phyloP scores from a whole-genome alignment of 2,329 filamentous ascomycete species.

The Pyrenophora teres region DNA sequence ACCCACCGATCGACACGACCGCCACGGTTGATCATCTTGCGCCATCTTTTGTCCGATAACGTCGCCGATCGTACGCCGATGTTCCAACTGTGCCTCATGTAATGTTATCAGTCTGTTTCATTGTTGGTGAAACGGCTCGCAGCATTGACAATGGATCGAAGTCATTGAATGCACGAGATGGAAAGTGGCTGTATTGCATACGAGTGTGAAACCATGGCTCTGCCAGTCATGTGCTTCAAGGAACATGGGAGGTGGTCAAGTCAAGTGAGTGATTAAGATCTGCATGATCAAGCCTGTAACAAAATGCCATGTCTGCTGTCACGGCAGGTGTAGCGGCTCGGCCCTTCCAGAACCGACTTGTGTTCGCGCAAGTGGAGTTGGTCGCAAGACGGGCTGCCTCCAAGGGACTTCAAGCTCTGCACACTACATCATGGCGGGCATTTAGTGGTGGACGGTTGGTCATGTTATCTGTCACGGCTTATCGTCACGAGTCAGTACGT shows the following conservation, averaged over 20 bases:
- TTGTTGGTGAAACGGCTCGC: no score
- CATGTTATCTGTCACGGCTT: conserved; percentile 4
- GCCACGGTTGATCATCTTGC: conserved; percentile 5
- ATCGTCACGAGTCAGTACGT: conserved; percentile 4
- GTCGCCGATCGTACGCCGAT: background rate
- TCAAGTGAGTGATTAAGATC: background rate
- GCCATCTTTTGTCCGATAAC: background rate
- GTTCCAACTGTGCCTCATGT: background rate
- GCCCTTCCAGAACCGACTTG: background rate
- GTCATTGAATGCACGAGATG: no score
- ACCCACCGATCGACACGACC: conserved; percentile 19
- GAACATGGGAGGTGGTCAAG: background rate
- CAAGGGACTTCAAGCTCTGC: no score
- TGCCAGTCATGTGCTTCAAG: no score
- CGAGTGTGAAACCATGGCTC: no score
- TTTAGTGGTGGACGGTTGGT: background rate
- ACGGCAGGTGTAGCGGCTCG: conserved; percentile 2
- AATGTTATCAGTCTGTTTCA: no score
- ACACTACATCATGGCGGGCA: no score
- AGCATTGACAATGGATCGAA: no score
- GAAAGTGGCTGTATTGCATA: no score
- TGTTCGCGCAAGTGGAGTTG: background rate
- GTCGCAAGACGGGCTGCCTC: no score
- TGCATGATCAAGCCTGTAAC: no score
- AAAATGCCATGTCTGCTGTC: background rate